Evolutionary conservation across 1,284 basidiomycete species (phyloP), one percentile per base, ranked within the genome.

Genomic region (Lignosus rhinocerotis): DNA sequence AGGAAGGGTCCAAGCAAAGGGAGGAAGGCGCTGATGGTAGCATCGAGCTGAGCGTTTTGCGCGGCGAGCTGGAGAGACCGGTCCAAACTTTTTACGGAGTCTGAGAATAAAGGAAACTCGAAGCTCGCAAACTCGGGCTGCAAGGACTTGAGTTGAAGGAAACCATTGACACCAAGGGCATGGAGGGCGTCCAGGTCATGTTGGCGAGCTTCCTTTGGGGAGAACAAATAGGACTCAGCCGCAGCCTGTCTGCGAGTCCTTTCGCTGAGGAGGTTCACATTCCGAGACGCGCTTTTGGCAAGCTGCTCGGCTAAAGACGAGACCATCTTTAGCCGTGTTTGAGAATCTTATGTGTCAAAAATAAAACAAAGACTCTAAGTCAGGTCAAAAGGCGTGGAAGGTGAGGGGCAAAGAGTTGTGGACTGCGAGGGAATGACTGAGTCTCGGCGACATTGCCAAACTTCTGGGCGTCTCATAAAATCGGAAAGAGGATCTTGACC

Each of bases 161-260:
- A 89, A 12, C 92, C 95, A 71, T 92, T 94, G 59, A 83, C 76
- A 11, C 84, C 95, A 14, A 99, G 83, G 0, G 92, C 87, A 68
- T 92, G 85, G 47, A 99, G 85, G 14, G 95, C 87, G 70, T 95
- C 91, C 59, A 96, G 80, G 72, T 96, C 94, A 70, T 96, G 87
- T 39, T 85, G 78, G 60, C 89, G 85, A 12, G 94, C 93, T 58
- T 94, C 90, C 56, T 82, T 80, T 25, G 88, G 82, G 25, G 90
- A 87, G 75, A 98, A 99, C 52, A 99, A 86, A 78, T 98, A 99
- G 0, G 83, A 88, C 68, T 86, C 80, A 8, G 79, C 70, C 85
- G 84, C 55, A 82, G 80, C 57, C 85, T 80, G 63, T 91, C 89
- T 30, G 85, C 84, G 32, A 95, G 83, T 46, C 58, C 58, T 62